Percentiles rank a stretch among this genome's conserved stretches.
phyloP scores from a whole-genome alignment of 108 stramenopile species.

The Discostella pseudostelligera region DNA sequence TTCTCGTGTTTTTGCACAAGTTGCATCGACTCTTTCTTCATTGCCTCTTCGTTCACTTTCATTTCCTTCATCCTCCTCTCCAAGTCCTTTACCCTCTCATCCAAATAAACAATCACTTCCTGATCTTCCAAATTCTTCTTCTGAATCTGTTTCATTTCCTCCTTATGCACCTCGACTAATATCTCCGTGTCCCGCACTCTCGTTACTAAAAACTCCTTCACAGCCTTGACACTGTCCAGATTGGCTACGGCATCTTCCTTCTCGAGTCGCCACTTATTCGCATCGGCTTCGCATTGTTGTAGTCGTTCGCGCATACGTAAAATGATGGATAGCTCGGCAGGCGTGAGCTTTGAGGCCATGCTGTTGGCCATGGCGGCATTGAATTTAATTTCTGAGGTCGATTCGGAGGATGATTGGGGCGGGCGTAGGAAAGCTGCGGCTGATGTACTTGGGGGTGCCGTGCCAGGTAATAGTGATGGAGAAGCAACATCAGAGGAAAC shows the following conservation, averaged over 20 bases:
- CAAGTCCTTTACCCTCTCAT: slow-evolving; percentile 74
- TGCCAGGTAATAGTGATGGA: not conserved
- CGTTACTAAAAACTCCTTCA: slow-evolving; percentile 74
- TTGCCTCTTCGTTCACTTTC: slow-evolving; percentile 40
- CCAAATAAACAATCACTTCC: slow-evolving; percentile 89
- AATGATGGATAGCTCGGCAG: slow-evolving; percentile 80
- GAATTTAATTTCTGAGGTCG: slow-evolving; percentile 45
- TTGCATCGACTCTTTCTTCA: slow-evolving; percentile 43
- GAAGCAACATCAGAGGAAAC: slow-evolving; percentile 13
- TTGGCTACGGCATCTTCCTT: slow-evolving; percentile 66
- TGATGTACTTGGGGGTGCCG: slow-evolving; percentile 5
- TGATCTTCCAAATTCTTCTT: slow-evolving; percentile 80
- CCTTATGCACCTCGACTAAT: slow-evolving; percentile 35
- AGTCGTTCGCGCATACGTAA: slow-evolving; percentile 79
- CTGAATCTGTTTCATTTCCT: slow-evolving; percentile 60
- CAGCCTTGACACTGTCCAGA: slow-evolving; percentile 71
- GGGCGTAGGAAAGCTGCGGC: not conserved
- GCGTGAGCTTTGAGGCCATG: slow-evolving; percentile 79
- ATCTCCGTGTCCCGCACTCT: slow-evolving; percentile 75
- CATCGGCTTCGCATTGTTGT: slow-evolving; percentile 59
- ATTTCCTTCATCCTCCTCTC: slow-evolving; percentile 49
- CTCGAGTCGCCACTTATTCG: slow-evolving; percentile 46
- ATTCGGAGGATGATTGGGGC: too few species aligned
- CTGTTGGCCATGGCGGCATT: slow-evolving; percentile 73
- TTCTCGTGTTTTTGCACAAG: slow-evolving; percentile 49